phyloP scores from a whole-genome alignment of 2,329 filamentous ascomycete species.

The Epichloe festucae region DNA sequence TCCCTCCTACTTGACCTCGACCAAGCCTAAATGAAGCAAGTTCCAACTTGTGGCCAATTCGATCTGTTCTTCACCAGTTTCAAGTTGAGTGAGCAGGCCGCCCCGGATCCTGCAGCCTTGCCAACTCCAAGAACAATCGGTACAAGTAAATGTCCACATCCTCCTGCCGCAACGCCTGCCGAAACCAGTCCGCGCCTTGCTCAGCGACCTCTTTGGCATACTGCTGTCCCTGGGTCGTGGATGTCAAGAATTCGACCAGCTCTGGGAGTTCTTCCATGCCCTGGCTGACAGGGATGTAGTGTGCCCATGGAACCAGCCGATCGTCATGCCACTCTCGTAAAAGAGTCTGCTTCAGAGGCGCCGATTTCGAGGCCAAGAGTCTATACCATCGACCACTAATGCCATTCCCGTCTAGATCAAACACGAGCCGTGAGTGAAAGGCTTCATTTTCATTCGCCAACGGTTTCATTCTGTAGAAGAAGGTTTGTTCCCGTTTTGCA shows the following conservation, averaged over 20 bases:
- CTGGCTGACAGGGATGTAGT: conserved; percentile 41
- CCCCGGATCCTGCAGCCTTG: conserved; percentile 23
- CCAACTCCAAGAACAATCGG: conserved; percentile 45
- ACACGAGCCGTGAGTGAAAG: conserved; percentile 23
- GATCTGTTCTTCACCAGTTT: too few species aligned
- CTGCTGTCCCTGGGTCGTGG: conserved; percentile 30
- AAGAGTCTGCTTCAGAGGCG: conserved; percentile 38
- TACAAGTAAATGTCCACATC: conserved; percentile 50
- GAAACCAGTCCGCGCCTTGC: conserved; percentile 41
- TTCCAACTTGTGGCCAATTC: too few species aligned
- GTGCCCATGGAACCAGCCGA: conserved; percentile 40
- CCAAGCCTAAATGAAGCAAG: too few species aligned
- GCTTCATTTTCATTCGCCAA: conserved; percentile 24
- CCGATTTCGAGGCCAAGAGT: conserved; percentile 32
- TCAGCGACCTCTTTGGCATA: conserved; percentile 39
- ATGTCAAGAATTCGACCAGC: conserved; percentile 32
- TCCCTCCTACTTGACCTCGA: too few species aligned
- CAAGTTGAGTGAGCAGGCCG: too few species aligned
- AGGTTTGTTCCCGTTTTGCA: conserved; percentile 22
- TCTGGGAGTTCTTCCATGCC: conserved; percentile 39
- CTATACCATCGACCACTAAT: conserved; percentile 40
- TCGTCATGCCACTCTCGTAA: conserved; percentile 47
- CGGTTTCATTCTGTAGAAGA: conserved; percentile 17
- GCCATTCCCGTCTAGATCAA: conserved; percentile 44
- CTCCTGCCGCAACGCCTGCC: conserved; percentile 37